Conservation (phyloP, 176 grass and related monocot species). For the Thinopyrum elongatum region DNA sequence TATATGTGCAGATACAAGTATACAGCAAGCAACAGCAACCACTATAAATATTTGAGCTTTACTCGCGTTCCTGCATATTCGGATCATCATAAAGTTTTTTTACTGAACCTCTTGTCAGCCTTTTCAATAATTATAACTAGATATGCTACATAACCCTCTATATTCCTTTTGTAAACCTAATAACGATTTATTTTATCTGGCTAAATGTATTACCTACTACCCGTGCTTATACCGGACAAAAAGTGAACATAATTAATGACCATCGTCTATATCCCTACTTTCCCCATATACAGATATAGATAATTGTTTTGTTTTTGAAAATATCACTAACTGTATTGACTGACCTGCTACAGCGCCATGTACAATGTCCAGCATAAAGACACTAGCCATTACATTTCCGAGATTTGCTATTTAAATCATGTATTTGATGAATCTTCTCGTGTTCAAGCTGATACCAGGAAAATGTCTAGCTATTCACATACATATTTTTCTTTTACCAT, state of each 20-base stretch:
- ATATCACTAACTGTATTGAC: not conserved
- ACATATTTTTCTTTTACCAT: not conserved
- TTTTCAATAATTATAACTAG: slow-evolving; percentile 1
- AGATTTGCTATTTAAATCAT: not conserved
- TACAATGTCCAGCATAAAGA: not conserved
- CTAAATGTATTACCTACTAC: not conserved
- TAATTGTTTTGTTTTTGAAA: not conserved
- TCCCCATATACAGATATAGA: not conserved
- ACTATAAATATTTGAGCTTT: not conserved
- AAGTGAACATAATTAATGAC: not conserved
- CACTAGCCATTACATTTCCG: not conserved
- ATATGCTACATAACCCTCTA: not conserved
- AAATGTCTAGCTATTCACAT: not conserved
- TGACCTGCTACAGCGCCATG: not conserved
- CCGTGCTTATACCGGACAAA: not conserved
- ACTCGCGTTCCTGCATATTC: not conserved
- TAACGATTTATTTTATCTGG: not conserved
- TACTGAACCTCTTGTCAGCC: not conserved
- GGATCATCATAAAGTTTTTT: not conserved
- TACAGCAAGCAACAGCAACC: not conserved
- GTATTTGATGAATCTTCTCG: not conserved
- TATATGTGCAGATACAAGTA: not conserved
- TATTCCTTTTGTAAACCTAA: not conserved
- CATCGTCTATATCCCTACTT: not conserved
- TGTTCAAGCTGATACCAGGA: not conserved